Evolutionary conservation across 106 monocot species (phyloP).

Genomic region (Cymbidium sinense): DNA sequence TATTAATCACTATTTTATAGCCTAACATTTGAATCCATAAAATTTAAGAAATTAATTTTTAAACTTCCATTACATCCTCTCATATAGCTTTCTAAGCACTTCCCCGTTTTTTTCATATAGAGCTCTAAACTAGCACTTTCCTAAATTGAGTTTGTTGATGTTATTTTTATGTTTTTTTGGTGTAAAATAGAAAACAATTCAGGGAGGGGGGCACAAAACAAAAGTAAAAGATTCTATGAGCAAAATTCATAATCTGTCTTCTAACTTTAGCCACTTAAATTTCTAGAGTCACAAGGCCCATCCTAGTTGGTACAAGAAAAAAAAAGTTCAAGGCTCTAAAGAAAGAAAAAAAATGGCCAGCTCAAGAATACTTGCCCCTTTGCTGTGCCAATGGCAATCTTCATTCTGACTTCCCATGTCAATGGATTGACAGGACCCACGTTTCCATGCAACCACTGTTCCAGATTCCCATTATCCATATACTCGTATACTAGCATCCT

Average conservation of each 20-base stretch:
- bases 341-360: neutral
- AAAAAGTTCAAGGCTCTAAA: neutral
- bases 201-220: neutral
- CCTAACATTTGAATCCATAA: too few relatives aligned
- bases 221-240: neutral
- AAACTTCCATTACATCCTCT: too few relatives aligned
- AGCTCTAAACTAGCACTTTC: too few relatives aligned
- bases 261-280: neutral
- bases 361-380: conserved; percentile 58
- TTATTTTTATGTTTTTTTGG: too few relatives aligned
- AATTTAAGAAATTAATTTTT: too few relatives aligned
- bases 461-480: conserved; percentile 80
- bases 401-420: conserved; percentile 88
- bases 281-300: neutral
- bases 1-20: too few relatives aligned
- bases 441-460: conserved; percentile 92
- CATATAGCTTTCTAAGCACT: too few relatives aligned
- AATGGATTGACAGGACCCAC: conserved; percentile 42
- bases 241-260: neutral
- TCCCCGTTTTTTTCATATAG: too few relatives aligned
- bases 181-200: too few relatives aligned
- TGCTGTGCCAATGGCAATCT: conserved; percentile 79
- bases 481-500: conserved; percentile 98
- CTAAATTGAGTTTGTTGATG: too few relatives aligned
- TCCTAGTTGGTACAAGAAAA: neutral